phyloP scores from a whole-genome alignment of 768 basidiomycete species.

The Tylopilus intermedius region DNA sequence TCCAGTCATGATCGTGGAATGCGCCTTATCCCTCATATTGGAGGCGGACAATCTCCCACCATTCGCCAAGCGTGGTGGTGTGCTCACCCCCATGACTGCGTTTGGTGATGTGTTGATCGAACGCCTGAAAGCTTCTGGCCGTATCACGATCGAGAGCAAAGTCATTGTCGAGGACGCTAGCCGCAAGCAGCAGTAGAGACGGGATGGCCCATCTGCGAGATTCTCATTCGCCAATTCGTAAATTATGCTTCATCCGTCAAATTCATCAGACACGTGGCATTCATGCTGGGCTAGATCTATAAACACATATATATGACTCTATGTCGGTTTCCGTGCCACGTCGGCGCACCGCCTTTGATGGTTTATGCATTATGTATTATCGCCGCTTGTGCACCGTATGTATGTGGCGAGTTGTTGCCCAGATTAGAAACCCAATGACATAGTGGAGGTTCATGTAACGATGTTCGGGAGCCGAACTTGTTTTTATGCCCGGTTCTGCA shows the following conservation, averaged over 20 bases:
- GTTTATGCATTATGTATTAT: not conserved
- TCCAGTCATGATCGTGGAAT: slow-evolving; percentile 75
- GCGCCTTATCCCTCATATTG: slow-evolving; percentile 66
- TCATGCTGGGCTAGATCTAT: not conserved
- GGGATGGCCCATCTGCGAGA: not conserved
- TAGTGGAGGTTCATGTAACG: not conserved
- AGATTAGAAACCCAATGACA: not conserved
- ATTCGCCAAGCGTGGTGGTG: slow-evolving; percentile 61
- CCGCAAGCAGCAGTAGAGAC: slow-evolving; percentile 10
- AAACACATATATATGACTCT: not conserved
- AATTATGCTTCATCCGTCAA: not conserved
- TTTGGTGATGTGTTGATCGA: slow-evolving; percentile 73
- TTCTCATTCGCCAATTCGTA: not conserved
- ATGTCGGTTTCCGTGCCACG: not conserved
- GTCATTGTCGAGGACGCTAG: slow-evolving; percentile 25
- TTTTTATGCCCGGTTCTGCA: not conserved
- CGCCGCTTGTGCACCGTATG: not conserved
- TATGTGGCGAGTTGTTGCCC: not conserved
- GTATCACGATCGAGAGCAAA: slow-evolving; percentile 53
- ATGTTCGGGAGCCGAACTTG: not conserved
- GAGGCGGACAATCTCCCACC: slow-evolving; percentile 51
- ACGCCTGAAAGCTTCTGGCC: slow-evolving; percentile 55
- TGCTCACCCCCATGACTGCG: slow-evolving; percentile 80
- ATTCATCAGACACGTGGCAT: not conserved
- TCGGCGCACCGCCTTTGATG: not conserved